Percentiles rank a stretch among this genome's conserved stretches.
phyloP scores from a whole-genome alignment of 306 rosid species.

The Sicyos edulis region DNA sequence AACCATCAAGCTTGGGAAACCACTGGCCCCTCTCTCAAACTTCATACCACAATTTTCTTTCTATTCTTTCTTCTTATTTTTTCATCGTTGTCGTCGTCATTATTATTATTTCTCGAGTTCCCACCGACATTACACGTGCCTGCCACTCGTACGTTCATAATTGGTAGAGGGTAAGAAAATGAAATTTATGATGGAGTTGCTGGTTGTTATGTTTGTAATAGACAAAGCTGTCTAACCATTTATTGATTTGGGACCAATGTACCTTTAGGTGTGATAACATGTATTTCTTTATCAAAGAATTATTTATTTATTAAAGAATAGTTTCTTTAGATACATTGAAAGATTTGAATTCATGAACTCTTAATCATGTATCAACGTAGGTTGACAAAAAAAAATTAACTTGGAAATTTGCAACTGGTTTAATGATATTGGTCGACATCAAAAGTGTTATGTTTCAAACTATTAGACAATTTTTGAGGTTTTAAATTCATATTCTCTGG shows the following conservation, averaged over 20 bases:
- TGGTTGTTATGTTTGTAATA: neutral
- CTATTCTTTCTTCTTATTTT: too few species aligned
- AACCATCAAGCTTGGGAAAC: slow-evolving; percentile 21
- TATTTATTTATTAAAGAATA: neutral
- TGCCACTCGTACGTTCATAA: neutral
- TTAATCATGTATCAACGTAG: too few species aligned
- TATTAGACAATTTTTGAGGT: too few species aligned
- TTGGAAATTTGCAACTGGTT: too few species aligned
- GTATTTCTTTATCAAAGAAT: neutral
- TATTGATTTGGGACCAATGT: slow-evolving; percentile 14
- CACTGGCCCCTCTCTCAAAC: slow-evolving; percentile 7
- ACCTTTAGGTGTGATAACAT: neutral
- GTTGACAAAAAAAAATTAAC: too few species aligned
- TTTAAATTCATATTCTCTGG: too few species aligned
- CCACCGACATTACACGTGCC: slow-evolving; percentile 19
- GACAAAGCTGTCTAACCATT: neutral
- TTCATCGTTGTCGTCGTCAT: neutral
- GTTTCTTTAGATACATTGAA: too few species aligned
- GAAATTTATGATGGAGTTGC: neutral
- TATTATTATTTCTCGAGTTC: neutral
- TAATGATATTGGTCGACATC: too few species aligned
- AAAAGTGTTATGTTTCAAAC: too few species aligned
- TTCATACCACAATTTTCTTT: neutral
- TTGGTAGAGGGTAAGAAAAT: neutral
- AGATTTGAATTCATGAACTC: too few species aligned